Evolutionary conservation across 2,329 filamentous ascomycete genomes (phyloP), one percentile per base, ranked within the genome.

Genomic region (Onygena corvina): DNA sequence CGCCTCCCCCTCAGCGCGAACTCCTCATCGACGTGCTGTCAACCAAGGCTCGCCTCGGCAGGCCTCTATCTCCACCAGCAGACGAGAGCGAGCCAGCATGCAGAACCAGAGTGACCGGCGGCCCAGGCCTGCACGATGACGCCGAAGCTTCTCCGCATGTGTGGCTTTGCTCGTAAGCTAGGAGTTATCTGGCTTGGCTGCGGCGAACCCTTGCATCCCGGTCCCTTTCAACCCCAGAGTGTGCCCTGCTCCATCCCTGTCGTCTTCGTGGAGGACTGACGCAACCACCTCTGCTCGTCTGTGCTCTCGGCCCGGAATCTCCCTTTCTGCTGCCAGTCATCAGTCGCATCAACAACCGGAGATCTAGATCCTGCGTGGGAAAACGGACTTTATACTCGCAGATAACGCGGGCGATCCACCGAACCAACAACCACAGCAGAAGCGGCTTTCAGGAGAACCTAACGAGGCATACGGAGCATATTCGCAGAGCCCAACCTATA

Each of bases 61-160:
- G n/a, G n/a, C n/a, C n/a, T n/a, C n/a, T n/a, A n/a, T n/a, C n/a
- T n/a, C n/a, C 9, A 40, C 21, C 18, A 40, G 18, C 11, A 29
- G 27, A 29, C 27, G 29, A 31, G 8, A 12, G 3, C 3, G n/a
- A 31, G 29, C 4, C 9, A 31, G 29, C 3, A 11, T 8, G n/a
- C 9, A 3, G 8, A 11, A 12, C 29, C 9, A 11, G 29, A 31
- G 29, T 11, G 9, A 8, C 9, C 3, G 9, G 38, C 21, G 21
- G 21, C 8, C 38, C 20, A 25, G n/a, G 21, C 38, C n/a, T 42
- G 38, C 38, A 42, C 5, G 38, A 42, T 42, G 38, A 42, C 38
- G 38, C 38, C 27, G 38, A 23, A 42, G 38, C 38, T 23, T 21
- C 35, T 42, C 21, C 38, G 38, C 38, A 6, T 42, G 36, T 21